These are phyloP conservation scores for Tremella mesenterica DNA, from an alignment of 768 basidiomycete genomes.

Conservation along the genomic window DNA sequence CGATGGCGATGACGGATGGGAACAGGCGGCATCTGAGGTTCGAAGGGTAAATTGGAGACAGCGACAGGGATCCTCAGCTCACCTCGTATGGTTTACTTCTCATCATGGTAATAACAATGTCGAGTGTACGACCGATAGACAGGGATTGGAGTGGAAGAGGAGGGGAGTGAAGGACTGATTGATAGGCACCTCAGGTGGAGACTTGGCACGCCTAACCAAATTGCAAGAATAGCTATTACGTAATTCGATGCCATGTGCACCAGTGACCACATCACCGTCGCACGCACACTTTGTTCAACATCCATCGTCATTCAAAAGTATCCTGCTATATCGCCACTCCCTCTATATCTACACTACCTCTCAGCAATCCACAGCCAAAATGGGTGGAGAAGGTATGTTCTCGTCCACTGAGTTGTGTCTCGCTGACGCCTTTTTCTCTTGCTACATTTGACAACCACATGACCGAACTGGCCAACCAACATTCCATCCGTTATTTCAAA, in stretches of 20 bases:
- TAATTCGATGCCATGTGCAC: no score
- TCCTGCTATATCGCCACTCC: not conserved
- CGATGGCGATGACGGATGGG: no score
- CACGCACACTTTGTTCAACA: no score
- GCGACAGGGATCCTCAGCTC: not conserved
- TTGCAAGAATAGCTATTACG: no score
- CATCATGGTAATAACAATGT: not conserved
- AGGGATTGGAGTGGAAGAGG: not conserved
- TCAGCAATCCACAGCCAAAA: slow-evolving; percentile 15
- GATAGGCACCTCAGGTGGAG: no score
- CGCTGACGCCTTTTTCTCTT: slow-evolving; percentile 6
- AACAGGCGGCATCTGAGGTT: no score
- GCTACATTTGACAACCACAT: no score
- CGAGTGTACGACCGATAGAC: not conserved
- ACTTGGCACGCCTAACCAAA: no score
- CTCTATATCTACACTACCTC: not conserved
- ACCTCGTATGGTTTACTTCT: slow-evolving; percentile 16
- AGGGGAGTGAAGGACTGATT: not conserved
- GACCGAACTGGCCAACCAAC: no score
- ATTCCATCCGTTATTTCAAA: not conserved
- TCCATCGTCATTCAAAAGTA: not conserved
- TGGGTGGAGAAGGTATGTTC: slow-evolving; percentile 41
- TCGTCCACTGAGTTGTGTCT: not conserved
- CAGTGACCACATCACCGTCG: no score
- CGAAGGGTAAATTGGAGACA: not conserved